Base-by-base conservation (phyloP, 345 rosid genomes). In the Diplotaxis tenuifolia region DNA sequence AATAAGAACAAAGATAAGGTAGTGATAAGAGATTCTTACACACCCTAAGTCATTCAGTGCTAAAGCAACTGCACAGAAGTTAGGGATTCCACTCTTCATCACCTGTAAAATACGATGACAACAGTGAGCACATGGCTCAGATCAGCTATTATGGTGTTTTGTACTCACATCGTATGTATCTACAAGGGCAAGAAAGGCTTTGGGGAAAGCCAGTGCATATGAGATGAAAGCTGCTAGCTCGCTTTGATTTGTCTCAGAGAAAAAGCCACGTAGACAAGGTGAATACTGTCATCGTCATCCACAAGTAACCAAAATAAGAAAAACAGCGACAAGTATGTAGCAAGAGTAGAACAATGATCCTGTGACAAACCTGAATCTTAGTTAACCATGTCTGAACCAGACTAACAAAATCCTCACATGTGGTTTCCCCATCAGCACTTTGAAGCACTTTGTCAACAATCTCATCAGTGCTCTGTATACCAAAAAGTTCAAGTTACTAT, bases 191-290 rank as follows among this genome's bases (percentile, higher is more conserved):
- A 90, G 83, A 82, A 96, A 92, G 77, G 78, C 78, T 7, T 76
- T 82, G 36, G 99, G 99, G 82, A 96, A 96, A n/a, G 99, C 97
- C 82, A 92, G 71, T 40, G 99, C 99, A 82, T 89, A 96, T 40
- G 97, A 90, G 31, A 79, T 86, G 79, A 96, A 96, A 19, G 98
- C 97, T 66, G 87, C 89, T 22, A 96, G 87, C 83, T 95, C 99
- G 59, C 99, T 92, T 82, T 86, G 91, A 84, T 95, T 95, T 68
- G 98, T 95, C 84, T 92, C 96, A 58, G 92, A 92, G 79, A 90
- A 90, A 74, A 63, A 57, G 42, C 86, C 85, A 65, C 72, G 65
- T 4, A 87, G 81, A 47, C 88, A 71, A 7, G 81, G 83, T 49
- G 92, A 81, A 85, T 88, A 70, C 97, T 92, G 83, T 58, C 21